Evolutionary conservation across 1,284 basidiomycete genomes (phyloP).

Genomic region (Irpex sp.): DNA sequence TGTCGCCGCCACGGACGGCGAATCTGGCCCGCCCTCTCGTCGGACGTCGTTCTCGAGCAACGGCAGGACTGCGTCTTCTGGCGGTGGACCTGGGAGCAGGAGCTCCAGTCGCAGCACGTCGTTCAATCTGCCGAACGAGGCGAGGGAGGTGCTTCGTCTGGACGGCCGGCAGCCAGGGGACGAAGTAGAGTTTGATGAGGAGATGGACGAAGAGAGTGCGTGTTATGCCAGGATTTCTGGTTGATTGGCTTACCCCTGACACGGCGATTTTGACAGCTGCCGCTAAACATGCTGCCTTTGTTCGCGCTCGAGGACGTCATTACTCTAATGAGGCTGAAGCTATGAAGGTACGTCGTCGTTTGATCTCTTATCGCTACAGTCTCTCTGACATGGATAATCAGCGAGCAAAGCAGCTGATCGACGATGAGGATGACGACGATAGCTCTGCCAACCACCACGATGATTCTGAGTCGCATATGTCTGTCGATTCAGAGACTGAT

Average conservation of each 20-base stretch:
- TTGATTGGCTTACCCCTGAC: background rate
- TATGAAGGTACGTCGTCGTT: constrained; percentile 62
- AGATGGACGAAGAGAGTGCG: constrained; percentile 84
- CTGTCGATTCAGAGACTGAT: constrained; percentile 22
- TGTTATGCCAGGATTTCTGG: constrained; percentile 11
- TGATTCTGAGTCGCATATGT: constrained; percentile 21
- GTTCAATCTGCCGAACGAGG: constrained; percentile 72
- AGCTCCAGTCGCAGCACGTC: constrained; percentile 76
- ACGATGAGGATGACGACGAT: constrained; percentile 61
- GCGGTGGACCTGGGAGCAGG: constrained; percentile 52
- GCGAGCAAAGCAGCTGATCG: constrained; percentile 61
- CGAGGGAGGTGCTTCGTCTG: constrained; percentile 46
- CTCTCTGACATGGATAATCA: constrained; percentile 24
- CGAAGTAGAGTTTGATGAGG: constrained; percentile 68
- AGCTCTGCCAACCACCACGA: constrained; percentile 19
- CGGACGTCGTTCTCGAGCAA: constrained; percentile 73
- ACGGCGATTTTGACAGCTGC: constrained; percentile 42
- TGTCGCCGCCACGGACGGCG: constrained; percentile 34
- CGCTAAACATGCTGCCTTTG: constrained; percentile 78
- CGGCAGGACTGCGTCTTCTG: constrained; percentile 41
- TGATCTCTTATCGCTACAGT: constrained; percentile 4
- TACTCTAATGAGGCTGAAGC: constrained; percentile 91
- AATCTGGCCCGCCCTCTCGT: constrained; percentile 69
- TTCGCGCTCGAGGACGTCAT: constrained; percentile 77
- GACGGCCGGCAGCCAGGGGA: constrained; percentile 37